phyloP scores from a whole-genome alignment of 192 early-diverging fungal species.

The Backusella tarrabulga region DNA sequence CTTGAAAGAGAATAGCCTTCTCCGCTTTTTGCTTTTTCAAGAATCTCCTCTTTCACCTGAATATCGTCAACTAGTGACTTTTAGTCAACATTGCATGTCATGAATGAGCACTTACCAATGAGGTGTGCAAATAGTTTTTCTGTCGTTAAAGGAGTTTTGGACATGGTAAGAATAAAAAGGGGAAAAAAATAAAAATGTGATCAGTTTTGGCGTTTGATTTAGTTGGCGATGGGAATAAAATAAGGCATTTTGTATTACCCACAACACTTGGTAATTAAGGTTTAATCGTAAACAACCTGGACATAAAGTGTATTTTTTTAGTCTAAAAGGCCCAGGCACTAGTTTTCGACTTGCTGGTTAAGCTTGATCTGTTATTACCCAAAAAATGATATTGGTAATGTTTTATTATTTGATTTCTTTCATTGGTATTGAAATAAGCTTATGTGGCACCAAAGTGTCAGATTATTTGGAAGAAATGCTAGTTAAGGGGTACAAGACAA shows the following conservation, averaged over 20 bases:
- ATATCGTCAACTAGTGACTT: background rate
- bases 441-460: too few relatives aligned
- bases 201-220: background rate
- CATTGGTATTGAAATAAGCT: too few relatives aligned
- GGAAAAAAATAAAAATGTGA: background rate
- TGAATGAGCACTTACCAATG: background rate
- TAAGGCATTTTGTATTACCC: background rate
- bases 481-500: too few relatives aligned
- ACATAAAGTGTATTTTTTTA: too few relatives aligned
- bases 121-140: background rate
- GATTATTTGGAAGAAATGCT: too few relatives aligned
- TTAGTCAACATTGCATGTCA: background rate
- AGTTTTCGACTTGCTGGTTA: too few relatives aligned
- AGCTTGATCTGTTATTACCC: too few relatives aligned
- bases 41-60: background rate
- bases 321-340: too few relatives aligned
- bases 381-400: too few relatives aligned
- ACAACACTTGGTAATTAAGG: background rate
- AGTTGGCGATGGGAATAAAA: background rate
- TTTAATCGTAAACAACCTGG: background rate
- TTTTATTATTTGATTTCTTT: too few relatives aligned
- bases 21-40: background rate
- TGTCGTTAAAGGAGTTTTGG: background rate
- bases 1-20: background rate
- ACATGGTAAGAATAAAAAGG: background rate